Percentiles rank a stretch among this genome's conserved stretches.
Conservation (phyloP, 106 monocot species). For the Narthecium ossifragum region DNA sequence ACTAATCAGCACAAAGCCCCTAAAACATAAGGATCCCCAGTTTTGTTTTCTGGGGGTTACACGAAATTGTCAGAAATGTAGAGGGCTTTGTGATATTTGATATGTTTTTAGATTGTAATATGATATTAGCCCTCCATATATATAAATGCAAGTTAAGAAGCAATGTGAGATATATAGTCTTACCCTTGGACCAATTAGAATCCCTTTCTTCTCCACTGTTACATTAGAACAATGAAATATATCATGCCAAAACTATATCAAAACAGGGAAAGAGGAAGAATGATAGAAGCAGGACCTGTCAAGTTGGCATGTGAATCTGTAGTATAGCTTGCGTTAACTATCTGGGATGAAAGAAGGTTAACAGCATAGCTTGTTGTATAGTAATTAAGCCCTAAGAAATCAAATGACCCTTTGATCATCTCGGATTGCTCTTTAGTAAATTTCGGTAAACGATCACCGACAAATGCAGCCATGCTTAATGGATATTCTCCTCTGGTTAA, state of each 20-base stretch:
- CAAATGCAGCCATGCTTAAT: conserved; percentile 16
- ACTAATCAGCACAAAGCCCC: no score
- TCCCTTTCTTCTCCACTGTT: conserved; percentile 27
- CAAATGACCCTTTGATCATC: conserved; percentile 29
- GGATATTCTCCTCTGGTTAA: conserved; percentile 35
- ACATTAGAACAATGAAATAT: background rate
- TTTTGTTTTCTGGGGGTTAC: no score
- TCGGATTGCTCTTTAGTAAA: conserved; percentile 22
- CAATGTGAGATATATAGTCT: background rate
- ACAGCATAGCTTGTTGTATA: conserved; percentile 19
- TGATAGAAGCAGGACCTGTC: conserved; percentile 6
- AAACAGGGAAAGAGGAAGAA: background rate
- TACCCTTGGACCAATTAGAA: conserved; percentile 35
- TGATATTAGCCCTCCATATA: no score
- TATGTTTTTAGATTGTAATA: no score
- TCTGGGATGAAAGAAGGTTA: background rate
- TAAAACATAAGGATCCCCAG: no score
- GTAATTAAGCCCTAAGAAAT: conserved; percentile 43
- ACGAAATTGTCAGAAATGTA: no score
- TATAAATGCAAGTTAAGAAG: no score
- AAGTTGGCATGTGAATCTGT: conserved; percentile 3
- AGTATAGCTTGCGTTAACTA: conserved; percentile 3
- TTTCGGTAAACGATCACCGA: conserved; percentile 28
- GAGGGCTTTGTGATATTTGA: no score
- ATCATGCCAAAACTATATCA: background rate